Conservation (phyloP, 768 basidiomycete species). For the Chlorophyllum brunneum region DNA sequence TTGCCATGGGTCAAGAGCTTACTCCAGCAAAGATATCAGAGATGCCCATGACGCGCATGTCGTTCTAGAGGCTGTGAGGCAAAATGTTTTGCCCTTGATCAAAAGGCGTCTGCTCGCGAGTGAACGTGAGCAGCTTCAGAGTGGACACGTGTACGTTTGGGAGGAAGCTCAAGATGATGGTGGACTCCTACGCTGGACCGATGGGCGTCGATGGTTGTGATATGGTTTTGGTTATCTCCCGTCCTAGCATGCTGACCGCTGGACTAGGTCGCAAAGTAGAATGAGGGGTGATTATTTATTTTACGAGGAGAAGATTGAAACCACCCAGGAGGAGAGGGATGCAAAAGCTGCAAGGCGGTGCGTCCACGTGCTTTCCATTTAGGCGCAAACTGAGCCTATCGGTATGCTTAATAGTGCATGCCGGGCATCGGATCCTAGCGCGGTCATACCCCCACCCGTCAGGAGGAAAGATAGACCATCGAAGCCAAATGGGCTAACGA, state of each 20-base stretch:
- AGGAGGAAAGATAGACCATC: conserved; percentile 75
- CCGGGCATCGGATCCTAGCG: conserved; percentile 58
- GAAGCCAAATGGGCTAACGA: conserved; percentile 78
- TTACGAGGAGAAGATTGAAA: conserved; percentile 82
- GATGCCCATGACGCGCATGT: conserved; percentile 79
- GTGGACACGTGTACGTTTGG: conserved; percentile 83
- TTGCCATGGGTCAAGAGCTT: background rate
- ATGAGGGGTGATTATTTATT: conserved; percentile 83
- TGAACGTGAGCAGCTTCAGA: conserved; percentile 65
- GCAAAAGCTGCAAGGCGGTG: conserved; percentile 77
- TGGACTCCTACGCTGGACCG: conserved; percentile 72
- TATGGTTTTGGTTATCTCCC: background rate
- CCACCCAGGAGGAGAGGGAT: conserved; percentile 74
- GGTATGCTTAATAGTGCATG: conserved; percentile 39
- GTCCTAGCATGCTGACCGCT: background rate
- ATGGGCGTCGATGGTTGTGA: conserved; percentile 76
- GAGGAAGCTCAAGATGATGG: conserved; percentile 80
- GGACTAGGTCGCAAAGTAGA: conserved; percentile 71
- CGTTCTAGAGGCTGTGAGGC: conserved; percentile 72
- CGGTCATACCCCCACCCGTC: conserved; percentile 52
- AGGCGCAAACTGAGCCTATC: conserved; percentile 11
- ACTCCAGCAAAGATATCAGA: conserved; percentile 52
- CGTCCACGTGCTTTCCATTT: conserved; percentile 13
- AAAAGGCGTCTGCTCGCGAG: conserved; percentile 64
- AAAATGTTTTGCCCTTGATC: conserved; percentile 65